Evolutionary conservation across 2,329 filamentous ascomycete species (phyloP).

Genomic region (Clarireedia sp.): DNA sequence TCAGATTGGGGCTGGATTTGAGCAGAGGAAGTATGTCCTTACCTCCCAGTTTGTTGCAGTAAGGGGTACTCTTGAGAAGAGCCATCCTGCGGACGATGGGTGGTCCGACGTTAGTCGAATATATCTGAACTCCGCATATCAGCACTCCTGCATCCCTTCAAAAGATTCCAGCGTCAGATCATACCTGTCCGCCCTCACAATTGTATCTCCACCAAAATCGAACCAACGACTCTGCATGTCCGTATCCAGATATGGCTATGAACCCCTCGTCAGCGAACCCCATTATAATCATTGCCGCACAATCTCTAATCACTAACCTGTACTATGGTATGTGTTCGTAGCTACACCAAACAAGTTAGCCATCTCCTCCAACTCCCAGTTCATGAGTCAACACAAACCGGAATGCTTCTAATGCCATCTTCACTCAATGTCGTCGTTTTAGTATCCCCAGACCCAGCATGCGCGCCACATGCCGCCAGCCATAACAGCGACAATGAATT

Average conservation of each 20-base stretch:
- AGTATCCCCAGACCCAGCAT: slow-evolving; percentile 27
- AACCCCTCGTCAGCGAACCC: slow-evolving; percentile 11
- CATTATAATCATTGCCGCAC: not conserved
- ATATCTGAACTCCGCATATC: slow-evolving; percentile 50
- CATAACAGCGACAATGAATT: slow-evolving; percentile 24
- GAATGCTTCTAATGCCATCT: slow-evolving; percentile 53
- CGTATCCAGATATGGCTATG: slow-evolving; percentile 88
- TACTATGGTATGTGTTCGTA: slow-evolving; percentile 78
- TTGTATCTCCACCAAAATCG: slow-evolving; percentile 94
- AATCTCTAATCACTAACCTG: slow-evolving; percentile 49
- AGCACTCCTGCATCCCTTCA: slow-evolving; percentile 10
- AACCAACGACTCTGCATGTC: slow-evolving; percentile 99
- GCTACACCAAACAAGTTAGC: slow-evolving; percentile 38
- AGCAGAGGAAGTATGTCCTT: slow-evolving; percentile 13
- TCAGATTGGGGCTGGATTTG: slow-evolving; percentile 1
- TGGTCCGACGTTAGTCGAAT: slow-evolving; percentile 87
- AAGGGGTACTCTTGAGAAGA: slow-evolving; percentile 87
- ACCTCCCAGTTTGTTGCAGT: slow-evolving; percentile 98
- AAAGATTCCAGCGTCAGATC: slow-evolving; percentile 22
- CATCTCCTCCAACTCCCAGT: not conserved
- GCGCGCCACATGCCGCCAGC: slow-evolving; percentile 30
- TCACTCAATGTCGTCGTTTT: slow-evolving; percentile 28
- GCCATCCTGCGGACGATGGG: slow-evolving; percentile 83
- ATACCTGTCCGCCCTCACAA: slow-evolving; percentile 66
- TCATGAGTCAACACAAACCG: slow-evolving; percentile 38